Evolutionary conservation across 306 rosid genomes (phyloP).

Genomic region (Cajanus cajan): DNA sequence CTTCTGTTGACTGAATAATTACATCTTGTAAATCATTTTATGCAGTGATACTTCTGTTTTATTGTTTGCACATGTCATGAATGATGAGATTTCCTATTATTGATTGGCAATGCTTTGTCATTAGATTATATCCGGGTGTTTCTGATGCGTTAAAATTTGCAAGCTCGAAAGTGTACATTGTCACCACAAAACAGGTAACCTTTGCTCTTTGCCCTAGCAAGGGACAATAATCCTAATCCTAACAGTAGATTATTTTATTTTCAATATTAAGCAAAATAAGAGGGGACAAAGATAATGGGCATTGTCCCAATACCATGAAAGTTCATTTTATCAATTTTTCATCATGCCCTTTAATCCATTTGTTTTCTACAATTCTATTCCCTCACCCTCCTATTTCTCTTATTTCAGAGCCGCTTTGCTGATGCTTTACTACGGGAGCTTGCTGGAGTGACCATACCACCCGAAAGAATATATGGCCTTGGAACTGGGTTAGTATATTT

Average conservation of each 20-base stretch:
- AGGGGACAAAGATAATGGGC: not conserved
- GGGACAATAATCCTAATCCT: conserved; percentile 23
- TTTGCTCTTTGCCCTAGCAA: not conserved
- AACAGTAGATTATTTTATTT: not conserved
- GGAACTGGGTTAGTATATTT: conserved; percentile 67
- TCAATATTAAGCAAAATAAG: conserved; percentile 17
- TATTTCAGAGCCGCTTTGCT: conserved; percentile 70
- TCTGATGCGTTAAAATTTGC: conserved; percentile 79
- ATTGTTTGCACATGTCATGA: conserved; percentile 18
- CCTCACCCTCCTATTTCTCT: not conserved
- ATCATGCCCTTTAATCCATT: not conserved
- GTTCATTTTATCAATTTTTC: not conserved
- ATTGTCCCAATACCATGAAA: not conserved
- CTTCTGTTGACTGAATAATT: not conserved
- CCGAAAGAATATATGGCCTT: conserved; percentile 80
- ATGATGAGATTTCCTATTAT: conserved; percentile 1
- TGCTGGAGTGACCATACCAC: conserved; percentile 69
- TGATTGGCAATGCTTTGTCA: conserved; percentile 13
- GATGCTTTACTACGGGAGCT: conserved; percentile 76
- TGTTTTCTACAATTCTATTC: not conserved
- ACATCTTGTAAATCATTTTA: conserved; percentile 1
- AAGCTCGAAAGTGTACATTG: conserved; percentile 75
- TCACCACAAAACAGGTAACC: conserved; percentile 77
- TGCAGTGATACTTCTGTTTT: not conserved
- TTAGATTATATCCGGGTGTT: conserved; percentile 88